Percentiles rank a stretch among this genome's conserved stretches.
These are phyloP conservation scores for Epichloe gansuensis DNA, from an alignment of 2,329 filamentous ascomycete genomes.

Conservation along the genomic window DNA sequence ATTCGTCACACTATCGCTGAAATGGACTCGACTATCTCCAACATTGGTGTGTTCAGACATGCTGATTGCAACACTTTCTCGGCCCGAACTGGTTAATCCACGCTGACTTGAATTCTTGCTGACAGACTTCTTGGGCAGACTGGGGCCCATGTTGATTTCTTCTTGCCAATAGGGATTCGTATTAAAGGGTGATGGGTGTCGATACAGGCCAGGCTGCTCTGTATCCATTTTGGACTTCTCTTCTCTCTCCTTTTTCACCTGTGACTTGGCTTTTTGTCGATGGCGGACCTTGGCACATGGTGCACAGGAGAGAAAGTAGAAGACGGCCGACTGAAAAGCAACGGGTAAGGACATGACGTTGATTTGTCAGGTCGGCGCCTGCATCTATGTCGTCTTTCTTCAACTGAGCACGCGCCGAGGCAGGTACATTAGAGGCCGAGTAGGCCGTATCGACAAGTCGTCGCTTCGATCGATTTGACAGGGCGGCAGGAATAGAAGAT, in stretches of 20 bases:
- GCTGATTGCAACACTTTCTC: constrained; percentile 37
- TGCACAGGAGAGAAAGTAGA: constrained; percentile 65
- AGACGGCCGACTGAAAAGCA: constrained; percentile 61
- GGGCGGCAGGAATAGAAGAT: neutral
- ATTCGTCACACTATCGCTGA: constrained; percentile 16
- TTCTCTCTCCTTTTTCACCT: constrained; percentile 54
- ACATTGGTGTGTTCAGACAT: constrained; percentile 25
- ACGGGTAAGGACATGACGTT: constrained; percentile 34
- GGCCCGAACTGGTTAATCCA: constrained; percentile 43
- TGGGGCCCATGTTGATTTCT: constrained; percentile 73
- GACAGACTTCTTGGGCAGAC: constrained; percentile 48
- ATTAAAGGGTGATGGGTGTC: constrained; percentile 68
- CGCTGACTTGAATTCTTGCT: constrained; percentile 47
- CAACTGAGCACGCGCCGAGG: constrained; percentile 4
- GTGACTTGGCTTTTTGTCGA: constrained; percentile 55
- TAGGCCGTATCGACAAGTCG: neutral
- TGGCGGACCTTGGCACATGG: constrained; percentile 62
- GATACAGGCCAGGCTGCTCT: constrained; percentile 61
- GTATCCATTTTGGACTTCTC: constrained; percentile 52
- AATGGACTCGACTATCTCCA: constrained; percentile 23
- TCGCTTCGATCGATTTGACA: neutral
- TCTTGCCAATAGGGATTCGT: constrained; percentile 84
- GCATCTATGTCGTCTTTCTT: constrained; percentile 5
- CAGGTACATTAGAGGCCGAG: constrained; percentile 8
- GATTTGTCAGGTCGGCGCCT: constrained; percentile 1